phyloP scores from a whole-genome alignment of 2,329 filamentous ascomycete genomes.

The Aspergillus tamarii region DNA sequence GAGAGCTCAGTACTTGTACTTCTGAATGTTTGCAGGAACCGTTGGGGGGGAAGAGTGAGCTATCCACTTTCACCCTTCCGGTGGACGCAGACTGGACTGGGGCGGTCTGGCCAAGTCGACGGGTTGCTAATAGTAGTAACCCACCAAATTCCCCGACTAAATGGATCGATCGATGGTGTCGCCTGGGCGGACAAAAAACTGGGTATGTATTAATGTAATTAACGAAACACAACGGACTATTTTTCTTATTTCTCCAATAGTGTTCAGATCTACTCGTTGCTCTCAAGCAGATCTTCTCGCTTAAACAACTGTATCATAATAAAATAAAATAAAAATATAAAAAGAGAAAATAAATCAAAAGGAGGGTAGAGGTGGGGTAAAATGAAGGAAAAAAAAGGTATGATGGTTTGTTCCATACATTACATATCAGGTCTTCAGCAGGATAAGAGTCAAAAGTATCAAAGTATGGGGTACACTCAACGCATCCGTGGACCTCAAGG shows the following conservation, averaged over 20 bases:
- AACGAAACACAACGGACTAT: background rate
- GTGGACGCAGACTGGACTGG: slow-evolving; percentile 3
- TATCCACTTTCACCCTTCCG: slow-evolving; percentile 7
- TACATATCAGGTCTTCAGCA: slow-evolving; percentile 1
- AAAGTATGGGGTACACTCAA: slow-evolving; percentile 6
- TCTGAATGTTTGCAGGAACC: slow-evolving; percentile 20
- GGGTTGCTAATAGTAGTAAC: slow-evolving; percentile 6
- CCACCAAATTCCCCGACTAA: slow-evolving; percentile 4
- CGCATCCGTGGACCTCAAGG: slow-evolving; percentile 1
- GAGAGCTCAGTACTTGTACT: slow-evolving; percentile 16
- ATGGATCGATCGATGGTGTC: slow-evolving; percentile 7
- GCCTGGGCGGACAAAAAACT: background rate
- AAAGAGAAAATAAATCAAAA: background rate
- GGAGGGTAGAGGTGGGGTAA: slow-evolving; percentile 3
- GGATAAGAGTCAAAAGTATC: slow-evolving; percentile 3
- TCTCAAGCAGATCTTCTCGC: background rate
- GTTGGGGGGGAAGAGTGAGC: slow-evolving; percentile 32
- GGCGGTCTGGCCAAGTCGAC: slow-evolving; percentile 8
- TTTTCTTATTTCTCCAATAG: background rate
- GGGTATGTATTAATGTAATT: background rate
- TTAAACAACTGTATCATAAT: background rate
- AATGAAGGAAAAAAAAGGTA: slow-evolving; percentile 3
- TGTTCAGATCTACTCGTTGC: background rate
- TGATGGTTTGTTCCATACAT: background rate
- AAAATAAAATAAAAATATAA: no score